Percentiles rank a stretch among this genome's conserved stretches.
Evolutionary conservation across 768 basidiomycete species (phyloP).

Genomic region (Cystobasidium ongulense): DNA sequence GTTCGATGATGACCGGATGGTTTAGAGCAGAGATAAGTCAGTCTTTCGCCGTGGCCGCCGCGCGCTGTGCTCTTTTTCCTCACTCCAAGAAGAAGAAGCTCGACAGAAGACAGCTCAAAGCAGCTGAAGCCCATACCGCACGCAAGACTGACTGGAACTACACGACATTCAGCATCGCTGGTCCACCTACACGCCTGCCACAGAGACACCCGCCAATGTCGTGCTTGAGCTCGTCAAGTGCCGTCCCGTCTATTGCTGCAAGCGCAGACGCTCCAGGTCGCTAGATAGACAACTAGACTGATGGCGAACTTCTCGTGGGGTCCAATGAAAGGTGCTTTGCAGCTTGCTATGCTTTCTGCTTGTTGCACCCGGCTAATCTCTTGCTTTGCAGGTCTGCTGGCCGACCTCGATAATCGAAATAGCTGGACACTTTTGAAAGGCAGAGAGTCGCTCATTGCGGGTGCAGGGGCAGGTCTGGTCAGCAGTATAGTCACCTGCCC

Average conservation of each 20-base stretch:
- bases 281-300: neutral
- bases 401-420: constrained; percentile 28
- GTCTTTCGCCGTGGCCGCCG: too few species aligned
- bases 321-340: neutral
- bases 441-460: constrained; percentile 54
- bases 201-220: neutral
- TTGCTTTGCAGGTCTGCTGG: constrained; percentile 15
- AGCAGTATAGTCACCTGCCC: constrained; percentile 92
- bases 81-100: too few species aligned
- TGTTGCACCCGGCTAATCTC: neutral
- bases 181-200: neutral
- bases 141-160: too few species aligned
- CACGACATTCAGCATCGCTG: too few species aligned
- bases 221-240: neutral
- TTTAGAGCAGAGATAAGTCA: too few species aligned
- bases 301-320: constrained; percentile 14
- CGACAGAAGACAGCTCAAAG: too few species aligned
- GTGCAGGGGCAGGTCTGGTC: constrained; percentile 88
- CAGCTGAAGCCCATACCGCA: too few species aligned
- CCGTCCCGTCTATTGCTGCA: neutral
- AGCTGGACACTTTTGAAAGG: constrained; percentile 30
- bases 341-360: neutral
- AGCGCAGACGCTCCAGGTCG: neutral
- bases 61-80: too few species aligned
- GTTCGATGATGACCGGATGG: too few species aligned